phyloP scores from a whole-genome alignment of 306 rosid species.

The Hippophae gyantsensis region DNA sequence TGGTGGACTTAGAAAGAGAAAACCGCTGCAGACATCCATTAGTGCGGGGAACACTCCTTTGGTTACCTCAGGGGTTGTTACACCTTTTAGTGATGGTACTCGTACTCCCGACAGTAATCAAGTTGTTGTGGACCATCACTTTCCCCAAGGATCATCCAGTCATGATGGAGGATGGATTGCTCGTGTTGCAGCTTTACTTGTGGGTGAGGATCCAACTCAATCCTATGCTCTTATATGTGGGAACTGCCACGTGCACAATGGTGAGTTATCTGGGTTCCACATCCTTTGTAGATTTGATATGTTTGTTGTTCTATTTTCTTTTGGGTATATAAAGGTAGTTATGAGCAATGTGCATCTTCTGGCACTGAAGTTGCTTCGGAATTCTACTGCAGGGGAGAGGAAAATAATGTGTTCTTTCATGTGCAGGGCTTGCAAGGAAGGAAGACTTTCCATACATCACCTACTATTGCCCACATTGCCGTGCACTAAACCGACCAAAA shows the following conservation, averaged over 20 bases:
- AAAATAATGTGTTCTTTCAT: constrained; percentile 2
- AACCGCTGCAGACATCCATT: constrained; percentile 34
- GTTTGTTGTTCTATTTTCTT: too few species aligned
- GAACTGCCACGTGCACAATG: constrained; percentile 95
- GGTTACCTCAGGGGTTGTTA: constrained; percentile 33
- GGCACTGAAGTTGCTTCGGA: neutral
- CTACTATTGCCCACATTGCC: constrained; percentile 92
- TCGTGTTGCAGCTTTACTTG: constrained; percentile 86
- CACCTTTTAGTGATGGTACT: constrained; percentile 31
- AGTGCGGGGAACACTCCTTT: constrained; percentile 29
- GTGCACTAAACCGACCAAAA: constrained; percentile 65
- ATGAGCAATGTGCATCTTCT: neutral
- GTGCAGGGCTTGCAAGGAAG: constrained; percentile 78
- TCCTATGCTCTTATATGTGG: constrained; percentile 97
- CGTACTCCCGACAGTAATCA: constrained; percentile 39
- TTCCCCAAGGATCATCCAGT: constrained; percentile 49
- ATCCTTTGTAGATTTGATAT: neutral
- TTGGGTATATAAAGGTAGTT: too few species aligned
- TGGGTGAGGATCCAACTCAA: constrained; percentile 93
- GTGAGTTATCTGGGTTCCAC: constrained; percentile 36
- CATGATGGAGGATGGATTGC: constrained; percentile 94
- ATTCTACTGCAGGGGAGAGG: neutral
- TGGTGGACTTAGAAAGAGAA: constrained; percentile 80
- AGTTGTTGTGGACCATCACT: constrained; percentile 48
- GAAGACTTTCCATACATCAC: constrained; percentile 84